Evolutionary conservation across 345 rosid species (phyloP).

Genomic region (Eucalyptus cladocalyx): DNA sequence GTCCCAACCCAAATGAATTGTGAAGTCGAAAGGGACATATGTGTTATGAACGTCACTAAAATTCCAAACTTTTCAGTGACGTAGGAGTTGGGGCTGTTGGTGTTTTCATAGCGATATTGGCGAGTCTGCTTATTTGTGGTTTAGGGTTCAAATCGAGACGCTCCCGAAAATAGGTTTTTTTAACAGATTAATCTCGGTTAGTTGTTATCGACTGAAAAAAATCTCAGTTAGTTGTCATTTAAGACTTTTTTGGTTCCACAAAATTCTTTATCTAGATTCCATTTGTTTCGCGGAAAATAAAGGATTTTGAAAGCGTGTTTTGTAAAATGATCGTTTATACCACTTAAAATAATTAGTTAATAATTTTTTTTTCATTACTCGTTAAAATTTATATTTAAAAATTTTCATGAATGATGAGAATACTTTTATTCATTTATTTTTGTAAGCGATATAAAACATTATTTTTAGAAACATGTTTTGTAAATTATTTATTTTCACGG

Average conservation of each 20-base stretch:
- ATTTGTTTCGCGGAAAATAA: not conserved
- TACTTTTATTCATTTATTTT: not conserved
- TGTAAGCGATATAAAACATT: not conserved
- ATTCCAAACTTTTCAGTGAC: not conserved
- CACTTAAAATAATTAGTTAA: not conserved
- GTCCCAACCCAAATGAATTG: not conserved
- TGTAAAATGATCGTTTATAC: not conserved
- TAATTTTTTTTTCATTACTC: not conserved
- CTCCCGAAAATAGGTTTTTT: not conserved
- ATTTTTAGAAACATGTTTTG: not conserved
- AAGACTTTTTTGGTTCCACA: accelerated
- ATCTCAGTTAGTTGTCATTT: not conserved
- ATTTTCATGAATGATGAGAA: not conserved
- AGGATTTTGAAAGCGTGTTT: not conserved
- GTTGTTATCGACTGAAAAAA: not conserved
- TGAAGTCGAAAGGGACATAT: not conserved
- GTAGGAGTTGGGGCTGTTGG: not conserved
- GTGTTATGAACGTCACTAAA: not conserved
- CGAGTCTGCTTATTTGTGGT: not conserved
- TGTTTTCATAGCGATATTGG: not conserved
- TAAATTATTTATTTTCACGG: not conserved
- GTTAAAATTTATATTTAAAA: not conserved
- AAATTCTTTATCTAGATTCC: not conserved
- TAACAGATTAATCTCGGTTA: not conserved
- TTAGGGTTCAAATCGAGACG: not conserved